Percentiles rank a stretch among this genome's conserved stretches.
phyloP scores from a whole-genome alignment of 495 filamentous ascomycete species.

The Aspergillus hancockii region DNA sequence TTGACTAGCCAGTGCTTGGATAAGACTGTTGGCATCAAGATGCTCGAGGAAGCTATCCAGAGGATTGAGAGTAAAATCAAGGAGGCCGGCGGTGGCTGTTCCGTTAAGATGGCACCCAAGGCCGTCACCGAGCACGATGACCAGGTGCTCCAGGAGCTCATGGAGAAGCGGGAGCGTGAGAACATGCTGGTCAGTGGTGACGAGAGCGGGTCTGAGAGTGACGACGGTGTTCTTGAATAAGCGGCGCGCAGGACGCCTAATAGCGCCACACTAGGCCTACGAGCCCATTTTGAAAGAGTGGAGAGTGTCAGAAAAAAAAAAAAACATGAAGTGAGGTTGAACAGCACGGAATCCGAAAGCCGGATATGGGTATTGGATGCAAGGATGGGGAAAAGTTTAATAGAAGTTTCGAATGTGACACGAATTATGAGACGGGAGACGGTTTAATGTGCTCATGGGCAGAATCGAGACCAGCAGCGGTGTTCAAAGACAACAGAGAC shows the following conservation, averaged over 20 bases:
- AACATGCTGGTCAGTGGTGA: constrained; percentile 96
- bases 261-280: constrained; percentile 12
- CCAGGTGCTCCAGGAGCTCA: constrained; percentile 91
- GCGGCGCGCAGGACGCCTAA: constrained; percentile 14
- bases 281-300: constrained; percentile 7
- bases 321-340: constrained; percentile 4
- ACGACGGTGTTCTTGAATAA: constrained; percentile 65
- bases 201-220: constrained; percentile 89
- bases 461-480: constrained; percentile 35
- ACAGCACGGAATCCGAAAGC: not conserved
- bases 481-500: constrained; percentile 20
- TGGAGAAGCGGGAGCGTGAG: constrained; percentile 99
- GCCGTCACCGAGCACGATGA: constrained; percentile 98
- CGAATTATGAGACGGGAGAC: constrained; percentile 42
- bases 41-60: constrained; percentile 83
- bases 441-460: constrained; percentile 35
- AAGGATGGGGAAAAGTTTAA: constrained; percentile 40
- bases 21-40: constrained; percentile 79
- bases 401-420: constrained; percentile 39
- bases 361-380: constrained; percentile 12
- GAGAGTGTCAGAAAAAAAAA: constrained; percentile 3
- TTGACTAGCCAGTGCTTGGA: constrained; percentile 91
- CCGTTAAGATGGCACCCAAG: constrained; percentile 96
- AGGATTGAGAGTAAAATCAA: constrained; percentile 78
- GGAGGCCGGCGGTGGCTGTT: constrained; percentile 70